Evolutionary conservation across 169 alveolate genomes (phyloP), one percentile per base, ranked within the genome.

Genomic region (Ichthyophthirius multifiliis): DNA sequence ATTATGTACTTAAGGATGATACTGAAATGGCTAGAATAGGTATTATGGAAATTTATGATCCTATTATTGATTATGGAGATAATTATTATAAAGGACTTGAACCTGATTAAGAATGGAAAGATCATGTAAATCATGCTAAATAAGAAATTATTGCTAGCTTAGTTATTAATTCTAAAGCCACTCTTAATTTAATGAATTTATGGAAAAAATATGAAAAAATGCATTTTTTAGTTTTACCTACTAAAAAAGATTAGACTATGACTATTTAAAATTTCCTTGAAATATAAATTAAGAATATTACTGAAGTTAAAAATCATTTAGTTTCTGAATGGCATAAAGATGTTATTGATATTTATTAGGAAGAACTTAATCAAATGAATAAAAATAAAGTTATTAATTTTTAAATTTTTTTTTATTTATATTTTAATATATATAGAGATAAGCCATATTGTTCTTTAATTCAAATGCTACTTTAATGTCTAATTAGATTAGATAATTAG

Each of bases 381-480:
- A 84, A 84, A 75, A 90, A 86, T 18, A 81, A 81, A 41, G 48
- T 44, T 30, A 88, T 85, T 20, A 27, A 20, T 4, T 55, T 27
- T 0, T 18, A 55, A 0, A 15, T 5, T 20, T 27, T 55, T 27
- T 55, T 18, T 6, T 5, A 0, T 9, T 18, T 15, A 55, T 23
- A 4, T 55, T 20, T 2, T 18, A 4, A 47, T 4, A 4, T 27
- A 20, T 15, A 55, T 20, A 55, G 71, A 34, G 71, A 2, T 27
- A 55, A 30, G 91, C 94, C 32, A 83, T 81, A 77, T 84, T 89
- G 5, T 93, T 93, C 87, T 93, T 89, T 75, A 93, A 93, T 41
- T 88, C 94, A n/a, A 92, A 86, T 2, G 91, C 94, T 31, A 87
- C 95, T 20, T 62, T 93, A 16, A 93, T 93, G 96, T 92, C 95